Base-by-base conservation (phyloP, 495 filamentous ascomycete species). In the Bathelium albidoporum region DNA sequence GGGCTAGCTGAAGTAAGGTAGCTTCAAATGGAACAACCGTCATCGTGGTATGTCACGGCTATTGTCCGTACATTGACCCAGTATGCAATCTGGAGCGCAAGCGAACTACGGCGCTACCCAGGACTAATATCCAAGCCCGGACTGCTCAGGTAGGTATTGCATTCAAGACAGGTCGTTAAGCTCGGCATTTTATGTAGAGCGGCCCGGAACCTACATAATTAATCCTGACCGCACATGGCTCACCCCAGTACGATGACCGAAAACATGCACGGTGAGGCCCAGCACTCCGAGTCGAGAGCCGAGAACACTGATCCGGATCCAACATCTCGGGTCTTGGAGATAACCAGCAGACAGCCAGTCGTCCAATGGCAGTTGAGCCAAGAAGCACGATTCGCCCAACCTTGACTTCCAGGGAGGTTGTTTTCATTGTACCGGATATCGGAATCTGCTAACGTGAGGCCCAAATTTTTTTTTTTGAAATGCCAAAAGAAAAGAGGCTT, bases 261-360 rank as follows among this genome's bases (percentile, higher is more conserved):
- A 20, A 55, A 29, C 18, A 5, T 49, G 44, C 44, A 22, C 5
- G 5, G 44, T 18, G 20, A 12, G 20, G 20, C 44, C 44, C 9
- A 18, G 44, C 11, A 49, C 44, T 49, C 12, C 44, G 5, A 18
- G 5, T 16, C 44, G 20, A 49, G 14, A 22, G 44, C 36, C 36
- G 18, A 18, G 44, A 16, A 12, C 20, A 5, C 20, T 7, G 12
- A 28, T 20, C 1, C 44, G 22, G 5, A 49, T 55, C 49, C 49
- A 55, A 12, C 16, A 5, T 29, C 49, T 12, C 49, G 49, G 49
- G 49, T 55, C 49, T 55, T 55, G 49, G 20, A 55, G 49, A 55
- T 55, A 55, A 24, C 49, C 26, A 20, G 49, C 49, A 55, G 49
- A n/a, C n/a, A n/a, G n/a, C n/a, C n/a, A n/a, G n/a, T n/a, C n/a